These are phyloP conservation scores for Lentinus polychrous DNA, from an alignment of 1,284 basidiomycete genomes.

Conservation along the genomic window DNA sequence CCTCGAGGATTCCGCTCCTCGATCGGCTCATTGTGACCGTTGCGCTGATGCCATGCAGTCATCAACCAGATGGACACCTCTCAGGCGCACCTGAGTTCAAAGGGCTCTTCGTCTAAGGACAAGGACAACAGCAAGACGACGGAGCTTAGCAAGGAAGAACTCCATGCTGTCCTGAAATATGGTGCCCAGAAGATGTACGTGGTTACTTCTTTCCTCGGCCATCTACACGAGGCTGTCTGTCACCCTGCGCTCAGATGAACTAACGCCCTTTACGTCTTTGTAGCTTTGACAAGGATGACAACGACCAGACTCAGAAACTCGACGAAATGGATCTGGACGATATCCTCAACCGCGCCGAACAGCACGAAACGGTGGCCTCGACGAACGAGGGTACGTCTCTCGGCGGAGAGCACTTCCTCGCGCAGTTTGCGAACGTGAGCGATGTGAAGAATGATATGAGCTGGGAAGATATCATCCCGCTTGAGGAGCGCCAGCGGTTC, in stretches of 20 bases:
- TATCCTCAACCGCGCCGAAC: constrained; percentile 94
- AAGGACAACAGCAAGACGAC: constrained; percentile 78
- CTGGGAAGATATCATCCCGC: constrained; percentile 99
- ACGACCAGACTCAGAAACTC: constrained; percentile 89
- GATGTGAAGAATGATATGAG: constrained; percentile 98
- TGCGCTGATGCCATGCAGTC: constrained; percentile 42
- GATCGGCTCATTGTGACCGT: not conserved
- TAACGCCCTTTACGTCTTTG: constrained; percentile 3
- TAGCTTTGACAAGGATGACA: constrained; percentile 96
- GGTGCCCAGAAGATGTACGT: constrained; percentile 94
- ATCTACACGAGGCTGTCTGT: not conserved
- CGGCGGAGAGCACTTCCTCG: constrained; percentile 94
- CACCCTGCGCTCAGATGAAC: not conserved
- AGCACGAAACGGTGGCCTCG: constrained; percentile 88
- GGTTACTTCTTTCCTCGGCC: constrained; percentile 3
- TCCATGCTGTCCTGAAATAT: constrained; percentile 98
- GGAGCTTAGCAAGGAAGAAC: constrained; percentile 94
- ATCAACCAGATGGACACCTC: constrained; percentile 99
- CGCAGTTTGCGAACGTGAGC: constrained; percentile 92
- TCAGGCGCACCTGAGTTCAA: constrained; percentile 89
- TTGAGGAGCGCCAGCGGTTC: constrained; percentile 83
- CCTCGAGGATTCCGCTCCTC: too few species aligned
- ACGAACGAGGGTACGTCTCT: constrained; percentile 80
- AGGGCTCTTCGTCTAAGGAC: constrained; percentile 40
- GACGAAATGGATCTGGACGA: constrained; percentile 99